Base-by-base conservation (phyloP, 306 rosid genomes). In the Begonia peltatifolia region DNA sequence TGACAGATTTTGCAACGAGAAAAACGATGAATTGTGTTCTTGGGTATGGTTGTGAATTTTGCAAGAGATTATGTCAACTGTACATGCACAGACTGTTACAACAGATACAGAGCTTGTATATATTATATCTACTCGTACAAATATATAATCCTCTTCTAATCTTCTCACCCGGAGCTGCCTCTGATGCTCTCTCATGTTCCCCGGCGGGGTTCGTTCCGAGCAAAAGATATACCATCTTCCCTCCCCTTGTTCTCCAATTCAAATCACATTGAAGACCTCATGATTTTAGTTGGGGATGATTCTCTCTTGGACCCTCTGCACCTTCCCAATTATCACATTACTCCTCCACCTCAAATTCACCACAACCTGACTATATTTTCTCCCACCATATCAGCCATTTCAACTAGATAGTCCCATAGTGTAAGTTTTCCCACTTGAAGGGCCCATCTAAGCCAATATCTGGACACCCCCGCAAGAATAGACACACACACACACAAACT, bases 401-500 rank as follows among this genome's bases (percentile, higher is more conserved):
- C 57, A 42, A 63, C 73, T 76, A 88, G 10, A 63, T 61, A 43
- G 96, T 71, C 70, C 93, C 97, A 35, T 20, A 88, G 46, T 54
- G 62, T 77, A 88, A 69, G 56, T 71, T 77, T 67, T 88, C 95
- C 95, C 95, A 88, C 69, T 75, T 81, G 80, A 84, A 84, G 58
- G 87, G 95, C 15, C 77, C 71, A 57, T 69, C 87, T 13, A 74
- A 75, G 62, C 94, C 94, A 20, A 82, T 80, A 20, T 38, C 76
- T 2, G 97, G 93, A 53, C 68, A 63, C 17, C 95, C 88, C 20
- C 93, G 83, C 60, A 79, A 75, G 71, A 88, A 79, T 58, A 88
- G 56, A 70, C 93, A 84, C n/a, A 88, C 97, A 57, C 95, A 88
- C 2, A 82, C 95, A 52, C 95, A 88, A 18, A 88, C 97, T 9